Conservation (phyloP, 371 early-diverging fungal species). For the Rhizopus microsporus region DNA sequence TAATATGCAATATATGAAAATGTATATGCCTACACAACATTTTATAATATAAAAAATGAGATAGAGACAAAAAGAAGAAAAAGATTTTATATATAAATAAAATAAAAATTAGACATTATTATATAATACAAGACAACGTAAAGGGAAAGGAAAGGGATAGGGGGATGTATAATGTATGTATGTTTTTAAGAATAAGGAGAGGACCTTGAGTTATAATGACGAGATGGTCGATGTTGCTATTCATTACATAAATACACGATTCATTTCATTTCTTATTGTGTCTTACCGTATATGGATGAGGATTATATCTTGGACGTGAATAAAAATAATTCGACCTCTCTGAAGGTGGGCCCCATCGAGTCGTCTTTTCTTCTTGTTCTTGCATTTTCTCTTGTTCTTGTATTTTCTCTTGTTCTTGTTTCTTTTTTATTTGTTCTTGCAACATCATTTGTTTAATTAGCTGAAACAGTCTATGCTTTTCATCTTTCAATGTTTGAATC, state of each 20-base stretch:
- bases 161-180: background rate
- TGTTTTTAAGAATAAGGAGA: constrained; percentile 13
- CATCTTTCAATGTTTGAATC: constrained; percentile 24
- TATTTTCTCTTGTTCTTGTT: constrained; percentile 2
- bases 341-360: constrained; percentile 14
- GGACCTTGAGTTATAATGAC: constrained; percentile 12
- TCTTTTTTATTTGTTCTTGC: constrained; percentile 19
- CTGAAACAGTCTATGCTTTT: constrained; percentile 31
- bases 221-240: constrained; percentile 8
- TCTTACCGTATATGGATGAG: constrained; percentile 8
- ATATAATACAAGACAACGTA: background rate
- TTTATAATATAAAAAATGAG: background rate
- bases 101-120: background rate
- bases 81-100: background rate
- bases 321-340: constrained; percentile 7
- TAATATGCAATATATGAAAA: background rate
- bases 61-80: background rate
- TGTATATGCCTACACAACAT: too few relatives aligned
- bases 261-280: too few relatives aligned
- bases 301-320: constrained; percentile 17
- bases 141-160: background rate
- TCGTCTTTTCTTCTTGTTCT: constrained; percentile 9
- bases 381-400: background rate
- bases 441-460: constrained; percentile 23
- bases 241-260: background rate